Base-by-base conservation (phyloP, 352 stramenopile genomes). In the Aphanomyces cochlioides region DNA sequence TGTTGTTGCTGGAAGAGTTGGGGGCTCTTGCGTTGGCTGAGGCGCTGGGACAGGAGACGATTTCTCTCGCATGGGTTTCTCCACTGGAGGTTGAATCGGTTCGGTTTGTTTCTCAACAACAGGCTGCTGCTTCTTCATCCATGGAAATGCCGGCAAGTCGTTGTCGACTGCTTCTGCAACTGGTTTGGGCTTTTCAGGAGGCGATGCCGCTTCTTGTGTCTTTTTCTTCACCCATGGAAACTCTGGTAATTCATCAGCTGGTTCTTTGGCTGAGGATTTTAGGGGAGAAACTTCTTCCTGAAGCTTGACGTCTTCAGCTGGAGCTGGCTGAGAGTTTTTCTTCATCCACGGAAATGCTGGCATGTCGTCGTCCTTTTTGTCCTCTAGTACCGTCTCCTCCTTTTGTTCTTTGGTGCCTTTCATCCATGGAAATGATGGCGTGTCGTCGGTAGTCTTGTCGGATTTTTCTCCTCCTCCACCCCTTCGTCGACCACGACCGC, bases 331-430 rank as follows among this genome's bases (percentile, higher is more conserved):
- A 3, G 21, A 28, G 13, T 38, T 47, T 15, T 69, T 69, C 43
- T 69, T 69, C 8, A 61, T 12, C 63, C 63, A 69, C 13, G 63
- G 63, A 69, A 69, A 69, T 17, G 34, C 50, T 8, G 63, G 63
- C 45, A 69, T 21, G 1, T 69, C 63, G 38, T 69, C 63, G 37
- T 64, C 56, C 28, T 28, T 28, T 28, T 28, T 28, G 28, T 28
- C 28, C 28, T 28, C 28, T 28, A 2, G 28, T 2, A 28, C 28
- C 1, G 28, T 28, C 28, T 28, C 2, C 28, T 28, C 28, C 2
- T 28, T 28, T 28, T 28, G 28, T 28, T 28, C 28, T 28, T 28
- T 28, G 28, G 28, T 28, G 28, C 28, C 8, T 19, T 58, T 58
- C 50, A 58, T 58, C 50, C 50, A 58, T 58, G 50, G 50, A 58